Base-by-base conservation (phyloP, 192 early-diverging fungal species). In the Entophlyctis luteolus region DNA sequence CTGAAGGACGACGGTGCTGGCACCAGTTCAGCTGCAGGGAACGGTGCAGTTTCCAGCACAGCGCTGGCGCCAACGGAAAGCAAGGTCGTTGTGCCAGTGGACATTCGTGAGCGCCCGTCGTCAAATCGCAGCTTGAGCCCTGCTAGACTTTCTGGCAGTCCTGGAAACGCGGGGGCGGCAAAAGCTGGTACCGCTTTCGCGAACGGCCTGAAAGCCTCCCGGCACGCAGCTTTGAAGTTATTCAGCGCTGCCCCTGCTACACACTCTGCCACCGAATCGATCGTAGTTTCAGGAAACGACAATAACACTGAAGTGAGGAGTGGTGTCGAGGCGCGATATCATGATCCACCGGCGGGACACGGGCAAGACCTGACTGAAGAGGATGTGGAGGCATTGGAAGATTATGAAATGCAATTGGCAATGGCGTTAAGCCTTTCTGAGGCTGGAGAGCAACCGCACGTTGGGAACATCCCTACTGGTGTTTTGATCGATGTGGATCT, bases 361-460 rank as follows among this genome's bases (percentile, higher is more conserved):
- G n/a, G n/a, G n/a, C n/a, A n/a, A n/a, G n/a, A n/a, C n/a, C n/a
- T 54, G n/a, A 57, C 47, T 16, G 36, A 68, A 14, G 42, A 33
- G 14, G 54, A 73, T 10, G 34, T 47, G 36, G 46, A 70, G 1
- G 73, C 75, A 6, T 33, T 73, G 59, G 81, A 83, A 59, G 77
- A 81, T 31, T 83, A 76, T 47, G 79, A 83, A 46, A 38, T 83
- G 60, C 76, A 83, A 55, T 63, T 83, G 5, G 81, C 81, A 14
- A 42, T 83, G 39, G 81, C 81, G 2, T 55, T 83, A 46, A 60
- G 58, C 32, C 39, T 60, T 16, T 60, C 58, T 4, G 58, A 60
- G 29, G 8, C 58, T 1, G 20, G 18, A 34, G 50, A 10, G 12
- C 20, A 10, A 10, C 12, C 16, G 12, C 33, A 36, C 10, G 23